Conservation (phyloP, 108 stramenopile genomes). For the Cyclotella kingstonii region DNA sequence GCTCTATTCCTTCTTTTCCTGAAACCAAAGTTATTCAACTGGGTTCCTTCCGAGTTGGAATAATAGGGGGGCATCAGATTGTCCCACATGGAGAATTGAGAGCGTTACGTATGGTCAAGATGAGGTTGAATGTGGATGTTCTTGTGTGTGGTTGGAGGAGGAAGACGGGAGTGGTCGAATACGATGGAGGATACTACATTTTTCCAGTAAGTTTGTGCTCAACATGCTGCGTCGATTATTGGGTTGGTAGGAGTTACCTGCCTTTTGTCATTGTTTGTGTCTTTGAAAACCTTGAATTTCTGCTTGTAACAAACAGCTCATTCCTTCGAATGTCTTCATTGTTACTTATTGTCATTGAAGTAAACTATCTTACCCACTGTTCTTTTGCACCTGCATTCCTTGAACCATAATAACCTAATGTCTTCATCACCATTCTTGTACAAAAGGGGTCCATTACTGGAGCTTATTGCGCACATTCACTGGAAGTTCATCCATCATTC, state of each 20-base stretch:
- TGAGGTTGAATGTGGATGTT: constrained; percentile 92
- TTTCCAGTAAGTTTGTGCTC: constrained; percentile 25
- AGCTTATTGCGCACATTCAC: constrained; percentile 65
- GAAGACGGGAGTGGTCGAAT: constrained; percentile 82
- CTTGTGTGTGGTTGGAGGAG: constrained; percentile 95
- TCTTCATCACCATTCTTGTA: background rate
- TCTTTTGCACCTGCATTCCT: background rate
- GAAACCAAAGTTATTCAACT: constrained; percentile 88
- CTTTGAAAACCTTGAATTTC: too few species aligned
- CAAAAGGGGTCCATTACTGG: constrained; percentile 89
- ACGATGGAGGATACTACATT: constrained; percentile 68
- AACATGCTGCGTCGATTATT: background rate
- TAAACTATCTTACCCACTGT: background rate
- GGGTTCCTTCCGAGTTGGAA: constrained; percentile 92
- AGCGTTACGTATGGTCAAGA: constrained; percentile 70
- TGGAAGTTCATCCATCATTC: constrained; percentile 76
- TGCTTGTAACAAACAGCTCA: too few species aligned
- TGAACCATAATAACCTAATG: background rate
- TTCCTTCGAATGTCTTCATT: too few species aligned
- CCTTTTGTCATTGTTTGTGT: too few species aligned
- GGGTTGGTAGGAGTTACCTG: too few species aligned
- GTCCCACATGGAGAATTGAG: constrained; percentile 82
- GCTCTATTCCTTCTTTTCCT: constrained; percentile 54
- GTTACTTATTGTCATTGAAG: too few species aligned
- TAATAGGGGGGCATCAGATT: constrained; percentile 94